Percentiles rank a stretch among this genome's conserved stretches.
Conservation (phyloP, 1,139 yeast species). For the Petasospora rhodanensis region DNA sequence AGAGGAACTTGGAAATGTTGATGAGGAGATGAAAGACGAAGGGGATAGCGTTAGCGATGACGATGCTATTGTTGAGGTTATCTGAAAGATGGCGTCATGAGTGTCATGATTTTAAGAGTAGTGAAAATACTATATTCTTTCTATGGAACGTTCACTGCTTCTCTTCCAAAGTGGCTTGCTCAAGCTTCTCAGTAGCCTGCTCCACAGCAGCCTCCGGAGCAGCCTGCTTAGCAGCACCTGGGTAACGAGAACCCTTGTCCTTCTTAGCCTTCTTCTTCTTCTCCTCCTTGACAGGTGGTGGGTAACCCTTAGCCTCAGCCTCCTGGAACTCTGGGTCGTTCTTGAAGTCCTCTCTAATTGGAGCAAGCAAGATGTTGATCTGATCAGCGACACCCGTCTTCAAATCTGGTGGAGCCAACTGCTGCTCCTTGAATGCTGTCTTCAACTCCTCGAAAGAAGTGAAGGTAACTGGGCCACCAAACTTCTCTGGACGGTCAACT, state of each 20-base stretch:
- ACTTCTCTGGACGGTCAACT: slow-evolving; percentile 91
- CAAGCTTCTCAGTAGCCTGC: slow-evolving; percentile 31
- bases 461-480: slow-evolving; percentile 88
- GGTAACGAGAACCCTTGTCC: slow-evolving; percentile 82
- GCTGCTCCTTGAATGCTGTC: slow-evolving; percentile 64
- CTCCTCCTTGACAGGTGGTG: slow-evolving; percentile 58
- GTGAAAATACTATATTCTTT: not conserved
- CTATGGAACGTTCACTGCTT: not conserved
- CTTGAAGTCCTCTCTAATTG: slow-evolving; percentile 70
- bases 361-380: slow-evolving; percentile 74
- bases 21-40: slow-evolving; percentile 42
- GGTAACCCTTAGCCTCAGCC: slow-evolving; percentile 77
- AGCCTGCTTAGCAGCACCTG: slow-evolving; percentile 43
- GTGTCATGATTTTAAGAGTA: not conserved
- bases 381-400: slow-evolving; percentile 87
- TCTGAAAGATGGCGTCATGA: slow-evolving; percentile 6
- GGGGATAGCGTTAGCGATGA: slow-evolving; percentile 24
- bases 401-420: slow-evolving; percentile 88
- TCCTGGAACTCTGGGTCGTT: slow-evolving; percentile 67
- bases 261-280: slow-evolving; percentile 70
- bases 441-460: slow-evolving; percentile 64
- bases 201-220: slow-evolving; percentile 23
- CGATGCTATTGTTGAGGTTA: slow-evolving; percentile 14
- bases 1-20: slow-evolving; percentile 40
- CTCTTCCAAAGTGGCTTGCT: slow-evolving; percentile 29